These are phyloP conservation scores for Mychonastes homosphaera DNA, from an alignment of 139 green algal genomes.

Conservation along the genomic window DNA sequence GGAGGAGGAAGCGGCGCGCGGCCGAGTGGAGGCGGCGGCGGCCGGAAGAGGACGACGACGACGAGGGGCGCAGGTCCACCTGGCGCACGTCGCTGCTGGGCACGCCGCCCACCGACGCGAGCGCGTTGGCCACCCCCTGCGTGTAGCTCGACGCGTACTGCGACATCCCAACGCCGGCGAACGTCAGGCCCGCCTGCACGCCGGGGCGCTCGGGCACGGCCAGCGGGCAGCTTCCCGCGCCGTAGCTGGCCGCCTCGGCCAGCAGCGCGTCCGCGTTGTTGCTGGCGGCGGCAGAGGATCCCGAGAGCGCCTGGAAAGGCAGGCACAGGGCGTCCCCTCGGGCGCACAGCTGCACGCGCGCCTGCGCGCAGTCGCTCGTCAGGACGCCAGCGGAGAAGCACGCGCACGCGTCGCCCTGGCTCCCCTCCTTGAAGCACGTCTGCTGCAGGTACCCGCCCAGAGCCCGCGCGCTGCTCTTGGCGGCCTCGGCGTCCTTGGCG, in stretches of 20 bases:
- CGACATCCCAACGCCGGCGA: conserved; percentile 9
- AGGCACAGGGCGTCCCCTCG: conserved; percentile 8
- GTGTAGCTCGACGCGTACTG: conserved; percentile 16
- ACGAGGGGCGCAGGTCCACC: conserved; percentile 9
- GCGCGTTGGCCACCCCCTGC: conserved; percentile 18
- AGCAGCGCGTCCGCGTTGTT: conserved; percentile 2
- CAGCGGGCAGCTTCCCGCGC: conserved; percentile 5
- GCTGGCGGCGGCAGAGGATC: conserved; percentile 5
- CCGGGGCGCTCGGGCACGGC: conserved; percentile 1
- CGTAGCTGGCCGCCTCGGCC: neutral
- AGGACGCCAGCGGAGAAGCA: too few species aligned
- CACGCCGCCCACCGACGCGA: conserved; percentile 10
- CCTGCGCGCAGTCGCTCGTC: conserved; percentile 20
- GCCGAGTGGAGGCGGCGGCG: too few species aligned
- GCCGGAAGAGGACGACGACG: neutral
- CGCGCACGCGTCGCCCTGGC: conserved; percentile 2
- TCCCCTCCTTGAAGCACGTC: conserved; percentile 12
- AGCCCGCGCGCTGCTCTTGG: too few species aligned
- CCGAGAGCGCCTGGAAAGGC: conserved; percentile 12
- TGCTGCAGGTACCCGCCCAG: conserved; percentile 7
- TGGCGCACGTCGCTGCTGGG: conserved; percentile 2
- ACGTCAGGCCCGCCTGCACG: conserved; percentile 11
- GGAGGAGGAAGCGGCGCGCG: too few species aligned
- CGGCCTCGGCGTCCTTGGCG: neutral
- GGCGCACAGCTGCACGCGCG: conserved; percentile 13